A percentile compares a stretch with the other conserved stretches of the same genome.
Conservation (phyloP, 2,329 filamentous ascomycete genomes). For the Alternaria sp. region DNA sequence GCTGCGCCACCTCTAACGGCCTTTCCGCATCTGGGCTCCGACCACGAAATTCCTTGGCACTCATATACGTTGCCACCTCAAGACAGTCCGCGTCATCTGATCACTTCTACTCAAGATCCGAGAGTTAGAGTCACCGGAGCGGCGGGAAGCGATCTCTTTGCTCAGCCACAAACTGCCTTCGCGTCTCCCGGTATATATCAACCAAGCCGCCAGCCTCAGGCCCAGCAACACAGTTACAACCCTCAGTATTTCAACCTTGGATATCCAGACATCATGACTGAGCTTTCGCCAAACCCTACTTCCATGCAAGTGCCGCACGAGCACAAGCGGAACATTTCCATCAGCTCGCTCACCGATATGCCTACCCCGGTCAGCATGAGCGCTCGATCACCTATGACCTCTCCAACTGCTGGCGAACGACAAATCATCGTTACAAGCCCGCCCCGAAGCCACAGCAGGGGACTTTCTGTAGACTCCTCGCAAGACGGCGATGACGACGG, state of each 20-base stretch:
- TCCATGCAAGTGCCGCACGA: conserved; percentile 32
- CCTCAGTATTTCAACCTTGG: conserved; percentile 25
- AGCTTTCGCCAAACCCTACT: conserved; percentile 26
- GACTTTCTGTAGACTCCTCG: conserved; percentile 39
- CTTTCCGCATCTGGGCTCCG: conserved; percentile 38
- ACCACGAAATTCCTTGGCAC: conserved; percentile 37
- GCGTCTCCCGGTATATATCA: conserved; percentile 40
- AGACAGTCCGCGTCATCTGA: conserved; percentile 44
- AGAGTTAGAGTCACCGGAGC: conserved; percentile 41
- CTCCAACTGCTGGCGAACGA: conserved; percentile 32
- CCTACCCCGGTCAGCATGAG: conserved; percentile 45
- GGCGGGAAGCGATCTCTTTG: conserved; percentile 32
- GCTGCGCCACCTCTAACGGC: conserved; percentile 33
- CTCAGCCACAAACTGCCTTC: conserved; percentile 44
- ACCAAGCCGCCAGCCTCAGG: conserved; percentile 38
- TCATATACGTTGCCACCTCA: conserved; percentile 28
- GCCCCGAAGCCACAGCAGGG: conserved; percentile 21
- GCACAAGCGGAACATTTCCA: conserved; percentile 42
- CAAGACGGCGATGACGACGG: conserved; percentile 38
- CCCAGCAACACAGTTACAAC: conserved; percentile 31
- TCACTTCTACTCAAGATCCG: conserved; percentile 29
- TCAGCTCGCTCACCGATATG: conserved; percentile 40
- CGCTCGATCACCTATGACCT: conserved; percentile 37
- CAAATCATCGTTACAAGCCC: conserved; percentile 31
- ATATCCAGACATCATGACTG: conserved; percentile 30